phyloP scores from a whole-genome alignment of 1,284 basidiomycete species.

The Boletus semigastroideus region DNA sequence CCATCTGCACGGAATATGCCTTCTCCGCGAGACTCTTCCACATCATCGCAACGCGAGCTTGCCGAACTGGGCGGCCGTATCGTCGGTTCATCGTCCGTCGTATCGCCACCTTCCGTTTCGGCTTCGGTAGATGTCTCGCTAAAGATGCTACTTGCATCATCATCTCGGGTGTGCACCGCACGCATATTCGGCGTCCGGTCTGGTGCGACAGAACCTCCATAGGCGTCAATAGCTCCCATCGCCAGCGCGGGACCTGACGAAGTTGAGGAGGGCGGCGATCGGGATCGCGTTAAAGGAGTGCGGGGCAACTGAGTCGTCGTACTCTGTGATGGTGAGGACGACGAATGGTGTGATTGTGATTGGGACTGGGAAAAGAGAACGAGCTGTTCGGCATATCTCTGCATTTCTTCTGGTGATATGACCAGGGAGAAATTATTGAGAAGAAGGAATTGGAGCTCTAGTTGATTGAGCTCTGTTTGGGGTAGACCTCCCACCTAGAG shows the following conservation, averaged over 20 bases:
- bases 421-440: slow-evolving; percentile 94
- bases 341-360: slow-evolving; percentile 24
- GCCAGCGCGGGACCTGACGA: slow-evolving; percentile 43
- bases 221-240: slow-evolving; percentile 57
- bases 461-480: slow-evolving; percentile 91
- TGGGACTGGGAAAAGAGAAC: slow-evolving; percentile 55
- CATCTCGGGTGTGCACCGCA: slow-evolving; percentile 30
- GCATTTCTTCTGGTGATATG: slow-evolving; percentile 90
- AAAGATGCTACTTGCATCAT: slow-evolving; percentile 33
- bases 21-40: slow-evolving; percentile 25
- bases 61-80: slow-evolving; percentile 51
- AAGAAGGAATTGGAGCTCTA: slow-evolving; percentile 95
- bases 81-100: slow-evolving; percentile 76
- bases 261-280: slow-evolving; percentile 13
- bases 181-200: slow-evolving; percentile 33
- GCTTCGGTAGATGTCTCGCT: slow-evolving; percentile 39
- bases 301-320: slow-evolving; percentile 21
- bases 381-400: slow-evolving; percentile 91
- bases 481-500: slow-evolving; percentile 90
- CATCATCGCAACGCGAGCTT: slow-evolving; percentile 30
- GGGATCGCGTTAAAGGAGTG: slow-evolving; percentile 25
- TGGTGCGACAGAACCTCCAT: slow-evolving; percentile 38
- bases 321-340: slow-evolving; percentile 28
- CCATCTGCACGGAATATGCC: slow-evolving; percentile 26
- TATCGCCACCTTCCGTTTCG: slow-evolving; percentile 47